Base-by-base conservation (phyloP, 768 basidiomycete species). In the Rubroboletus satanas region DNA sequence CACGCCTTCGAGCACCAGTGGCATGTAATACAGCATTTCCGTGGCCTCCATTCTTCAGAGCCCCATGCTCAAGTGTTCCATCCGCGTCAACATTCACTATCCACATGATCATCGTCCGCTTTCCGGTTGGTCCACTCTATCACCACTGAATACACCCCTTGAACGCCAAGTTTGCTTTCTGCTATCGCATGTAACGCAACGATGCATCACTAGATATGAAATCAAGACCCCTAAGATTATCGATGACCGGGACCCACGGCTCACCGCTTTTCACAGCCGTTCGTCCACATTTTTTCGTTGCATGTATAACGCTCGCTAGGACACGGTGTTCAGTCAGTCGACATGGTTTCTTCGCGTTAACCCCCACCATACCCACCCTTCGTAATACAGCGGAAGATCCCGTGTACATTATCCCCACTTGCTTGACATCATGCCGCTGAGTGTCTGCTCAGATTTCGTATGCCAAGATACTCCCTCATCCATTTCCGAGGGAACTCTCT, bases 201-300 rank as follows among this genome's bases (percentile, higher is more conserved):
- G 51, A 51, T 66, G 60, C 59, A 55, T 56, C 18, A 28, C 56
- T 41, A 48, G 62, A 68, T 69, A 69, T 68, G 66, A 68, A 67
- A 64, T 66, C 57, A 52, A 39, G 38, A 11, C 63, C 49, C 65
- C 60, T 62, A 63, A 55, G 58, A 61, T 64, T 55, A 62, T 67
- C 67, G 62, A 60, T 67, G 36, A 14, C 26, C 26, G 26, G 26
- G 26, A 26, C 21, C 36, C 47, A 31, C 46, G n/a, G 12, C 32
- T 45, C 43, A 23, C 17, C 38, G 53, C 52, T 31, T 56, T 47
- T 49, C 45, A 51, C 56, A 41, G 33, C 49, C 56, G 54, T 59
- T 52, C 31, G 29, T 48, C 60, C 52, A 59, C 58, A 56, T 48
- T 54, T 47, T 45, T 49, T 41, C 49, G 43, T 42, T 41, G 35